phyloP scores from a whole-genome alignment of 495 filamentous ascomycete species.

The Neurospora sp. region DNA sequence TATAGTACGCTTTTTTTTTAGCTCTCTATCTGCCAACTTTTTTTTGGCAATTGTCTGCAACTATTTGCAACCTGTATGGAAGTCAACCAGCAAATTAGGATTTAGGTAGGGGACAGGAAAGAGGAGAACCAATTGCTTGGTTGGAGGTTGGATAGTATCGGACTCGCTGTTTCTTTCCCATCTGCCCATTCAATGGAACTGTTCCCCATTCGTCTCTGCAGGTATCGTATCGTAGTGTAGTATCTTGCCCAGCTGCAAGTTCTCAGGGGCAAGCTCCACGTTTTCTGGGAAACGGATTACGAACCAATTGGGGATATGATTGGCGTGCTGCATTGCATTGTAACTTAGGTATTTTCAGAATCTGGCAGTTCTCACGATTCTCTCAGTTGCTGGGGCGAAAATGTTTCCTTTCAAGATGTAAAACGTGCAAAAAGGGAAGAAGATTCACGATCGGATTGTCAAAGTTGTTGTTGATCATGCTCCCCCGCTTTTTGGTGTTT shows the following conservation, averaged over 20 bases:
- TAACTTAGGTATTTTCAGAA: not conserved
- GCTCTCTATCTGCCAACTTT: not conserved
- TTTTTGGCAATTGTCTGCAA: not conserved
- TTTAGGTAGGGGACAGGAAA: not conserved
- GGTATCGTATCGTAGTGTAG: not conserved
- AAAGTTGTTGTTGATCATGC: not conserved
- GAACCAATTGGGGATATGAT: not conserved
- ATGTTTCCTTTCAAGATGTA: not conserved
- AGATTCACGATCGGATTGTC: not conserved
- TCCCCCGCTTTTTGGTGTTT: not conserved
- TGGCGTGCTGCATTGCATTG: not conserved
- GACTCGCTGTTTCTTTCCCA: not conserved
- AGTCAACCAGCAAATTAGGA: not conserved
- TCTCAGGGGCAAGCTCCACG: not conserved
- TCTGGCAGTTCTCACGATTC: not conserved
- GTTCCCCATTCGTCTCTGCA: not conserved
- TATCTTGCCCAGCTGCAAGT: not conserved
- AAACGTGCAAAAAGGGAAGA: not conserved
- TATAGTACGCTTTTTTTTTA: not conserved
- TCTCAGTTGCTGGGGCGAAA: not conserved
- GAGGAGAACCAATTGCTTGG: not conserved
- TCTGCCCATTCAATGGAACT: not conserved
- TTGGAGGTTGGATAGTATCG: not conserved
- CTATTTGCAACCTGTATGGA: not conserved
- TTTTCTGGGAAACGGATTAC: not conserved